A percentile compares a stretch with the other conserved stretches of the same genome.
Conservation (phyloP, 805 yeast species). For the Saturnispora hagleri region DNA sequence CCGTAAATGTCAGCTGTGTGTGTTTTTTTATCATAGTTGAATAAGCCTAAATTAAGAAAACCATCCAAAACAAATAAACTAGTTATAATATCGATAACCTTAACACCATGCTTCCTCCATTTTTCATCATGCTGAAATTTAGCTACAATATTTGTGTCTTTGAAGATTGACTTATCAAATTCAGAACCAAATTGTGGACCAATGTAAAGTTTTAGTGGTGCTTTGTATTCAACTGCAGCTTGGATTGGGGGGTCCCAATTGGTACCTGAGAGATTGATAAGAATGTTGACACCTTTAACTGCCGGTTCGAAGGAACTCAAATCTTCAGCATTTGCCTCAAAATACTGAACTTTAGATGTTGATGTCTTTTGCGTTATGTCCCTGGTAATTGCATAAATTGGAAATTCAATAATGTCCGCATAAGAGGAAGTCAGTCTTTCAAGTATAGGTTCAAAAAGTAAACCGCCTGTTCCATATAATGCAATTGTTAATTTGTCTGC, state of each 20-base stretch:
- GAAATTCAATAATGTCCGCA: conserved; percentile 26
- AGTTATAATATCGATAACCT: conserved; percentile 37
- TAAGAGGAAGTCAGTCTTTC: conserved; percentile 36
- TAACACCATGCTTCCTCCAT: conserved; percentile 37
- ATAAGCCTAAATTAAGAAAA: conserved; percentile 28
- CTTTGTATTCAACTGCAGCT: conserved; percentile 28
- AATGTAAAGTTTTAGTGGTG: conserved; percentile 39
- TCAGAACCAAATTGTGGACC: conserved; percentile 57
- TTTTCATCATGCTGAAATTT: conserved; percentile 27
- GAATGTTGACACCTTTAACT: conserved; percentile 40
- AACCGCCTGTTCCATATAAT: conserved; percentile 40
- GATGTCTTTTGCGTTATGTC: conserved; percentile 20
- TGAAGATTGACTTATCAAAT: conserved; percentile 19
- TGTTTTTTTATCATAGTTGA: conserved; percentile 31
- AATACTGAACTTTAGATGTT: conserved; percentile 33
- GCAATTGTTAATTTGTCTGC: not conserved
- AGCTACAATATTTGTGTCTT: conserved; percentile 21
- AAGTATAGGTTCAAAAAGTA: conserved; percentile 39
- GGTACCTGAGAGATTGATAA: conserved; percentile 36
- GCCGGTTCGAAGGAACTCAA: conserved; percentile 27
- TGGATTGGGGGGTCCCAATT: conserved; percentile 30
- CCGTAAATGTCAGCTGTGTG: conserved; percentile 33
- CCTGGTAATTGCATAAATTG: conserved; percentile 45
- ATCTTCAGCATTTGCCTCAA: conserved; percentile 27
- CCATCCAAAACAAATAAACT: conserved; percentile 32